phyloP scores from a whole-genome alignment of 768 basidiomycete species.

The Crassisporium funariophilum region DNA sequence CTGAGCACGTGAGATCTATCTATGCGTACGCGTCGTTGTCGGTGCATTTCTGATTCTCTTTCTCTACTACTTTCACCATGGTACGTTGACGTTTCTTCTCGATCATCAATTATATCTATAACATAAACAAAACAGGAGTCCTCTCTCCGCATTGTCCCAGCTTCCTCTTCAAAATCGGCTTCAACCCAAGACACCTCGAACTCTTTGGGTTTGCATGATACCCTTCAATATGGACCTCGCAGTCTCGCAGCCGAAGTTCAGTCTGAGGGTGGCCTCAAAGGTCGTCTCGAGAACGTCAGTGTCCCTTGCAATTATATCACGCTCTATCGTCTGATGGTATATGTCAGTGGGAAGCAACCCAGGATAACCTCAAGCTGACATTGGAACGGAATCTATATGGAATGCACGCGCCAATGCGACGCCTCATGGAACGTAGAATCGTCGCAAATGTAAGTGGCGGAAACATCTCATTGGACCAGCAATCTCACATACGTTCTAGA shows the following conservation, averaged over 20 bases:
- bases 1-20: neutral
- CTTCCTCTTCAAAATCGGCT: constrained; percentile 53
- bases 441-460: constrained; percentile 64
- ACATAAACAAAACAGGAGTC: constrained; percentile 34
- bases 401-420: constrained; percentile 84
- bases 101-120: too few relatives aligned
- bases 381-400: constrained; percentile 85
- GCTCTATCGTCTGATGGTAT: constrained; percentile 3
- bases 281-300: constrained; percentile 77
- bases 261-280: constrained; percentile 59
- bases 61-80: constrained; percentile 4
- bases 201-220: constrained; percentile 84
- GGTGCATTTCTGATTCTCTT: neutral
- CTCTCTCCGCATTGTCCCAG: constrained; percentile 63
- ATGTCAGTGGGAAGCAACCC: constrained; percentile 91
- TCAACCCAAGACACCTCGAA: constrained; percentile 70
- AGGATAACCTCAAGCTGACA: constrained; percentile 83
- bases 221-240: constrained; percentile 81
- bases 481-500: constrained; percentile 39
- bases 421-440: constrained; percentile 92
- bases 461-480: neutral
- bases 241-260: constrained; percentile 78
- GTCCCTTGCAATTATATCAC: neutral
- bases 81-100: neutral
- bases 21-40: constrained; percentile 11